These are phyloP conservation scores for Phoma herbarum DNA, from an alignment of 2,329 filamentous ascomycete species.

Conservation along the genomic window DNA sequence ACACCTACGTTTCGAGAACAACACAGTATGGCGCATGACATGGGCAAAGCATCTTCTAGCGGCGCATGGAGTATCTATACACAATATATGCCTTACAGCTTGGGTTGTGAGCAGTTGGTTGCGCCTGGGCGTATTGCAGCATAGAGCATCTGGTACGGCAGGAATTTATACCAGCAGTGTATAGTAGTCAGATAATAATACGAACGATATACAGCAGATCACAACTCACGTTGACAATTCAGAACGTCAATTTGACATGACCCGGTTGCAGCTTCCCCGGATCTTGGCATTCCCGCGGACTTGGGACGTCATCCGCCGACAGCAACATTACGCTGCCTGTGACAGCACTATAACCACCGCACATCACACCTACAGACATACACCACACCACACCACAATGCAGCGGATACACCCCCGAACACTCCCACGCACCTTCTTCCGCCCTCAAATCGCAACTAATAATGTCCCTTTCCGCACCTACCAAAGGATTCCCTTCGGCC, in stretches of 20 bases:
- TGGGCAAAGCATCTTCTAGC: slow-evolving; percentile 6
- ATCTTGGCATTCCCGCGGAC: slow-evolving; percentile 21
- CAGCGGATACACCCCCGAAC: slow-evolving; percentile 27
- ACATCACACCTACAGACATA: not conserved
- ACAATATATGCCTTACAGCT: not conserved
- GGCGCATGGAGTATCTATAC: slow-evolving; percentile 15
- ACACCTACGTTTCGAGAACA: not conserved
- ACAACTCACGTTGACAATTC: not conserved
- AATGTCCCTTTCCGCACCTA: slow-evolving; percentile 32
- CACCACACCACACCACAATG: slow-evolving; percentile 22
- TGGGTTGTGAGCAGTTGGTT: not conserved
- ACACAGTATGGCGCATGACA: slow-evolving; percentile 7
- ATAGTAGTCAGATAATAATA: slow-evolving; percentile 1
- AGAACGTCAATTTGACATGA: not conserved
- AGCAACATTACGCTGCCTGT: not conserved
- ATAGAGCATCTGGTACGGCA: slow-evolving; percentile 1
- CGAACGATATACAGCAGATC: not conserved
- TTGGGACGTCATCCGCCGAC: slow-evolving; percentile 8
- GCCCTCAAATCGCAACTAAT: not conserved
- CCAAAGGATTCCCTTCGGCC: slow-evolving; percentile 36
- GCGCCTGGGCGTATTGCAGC: slow-evolving; percentile 3
- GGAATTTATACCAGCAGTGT: not conserved
- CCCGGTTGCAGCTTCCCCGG: slow-evolving; percentile 4
- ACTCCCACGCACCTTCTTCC: slow-evolving; percentile 15
- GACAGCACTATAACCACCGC: not conserved